Evolutionary conservation across 306 rosid genomes (phyloP), one percentile per base, ranked within the genome.

Genomic region (Cucumis hystrix): DNA sequence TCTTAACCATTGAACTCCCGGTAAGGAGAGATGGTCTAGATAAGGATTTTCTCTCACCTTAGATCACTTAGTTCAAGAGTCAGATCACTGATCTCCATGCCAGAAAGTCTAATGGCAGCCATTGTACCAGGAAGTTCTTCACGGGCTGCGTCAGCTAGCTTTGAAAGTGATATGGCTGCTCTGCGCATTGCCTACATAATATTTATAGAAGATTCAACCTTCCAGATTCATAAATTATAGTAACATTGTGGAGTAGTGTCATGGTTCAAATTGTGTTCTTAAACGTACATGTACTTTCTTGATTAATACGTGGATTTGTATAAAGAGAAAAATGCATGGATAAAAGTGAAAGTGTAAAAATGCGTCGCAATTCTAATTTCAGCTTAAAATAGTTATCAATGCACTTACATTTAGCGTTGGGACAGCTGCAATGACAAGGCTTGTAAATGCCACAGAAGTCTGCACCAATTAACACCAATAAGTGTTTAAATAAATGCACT

Each of bases 61-160:
- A 95, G 86, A 77, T 92, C 98, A 67, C 88, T 95, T 80, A 88
- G 79, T 80, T 87, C 92, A 59, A 83, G 87, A 65, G 97, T 92
- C 47, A 95, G 93, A 87, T 92, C 97, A 54, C 97, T 92, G 74
- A 95, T 92, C 82, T 95, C 99, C 99, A 95, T 95, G 87, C 97
- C 97, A 0, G 97, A 92, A 75, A 95, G 97, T 90, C 97, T 89
- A 55, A 92, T 77, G 72, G 99, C 97, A 79, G 99, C 92, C 99
- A 95, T 95, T 57, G 97, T 95, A 82, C 97, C 87, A 1, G 99
- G 99, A 59, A 95, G 97, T 81, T 95, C 99, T 84, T 95, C 92
- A 15, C 93, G 86, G 59, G 97, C 96, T 63, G 97, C 89, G 83
- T 95, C 99, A 12, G 97, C 97, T 69, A 95, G 90, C 86, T 90